Percentiles rank a stretch among this genome's conserved stretches.
Evolutionary conservation across 192 early-diverging fungal species (phyloP).

Genomic region (Gryganskiella cystojenkinii): DNA sequence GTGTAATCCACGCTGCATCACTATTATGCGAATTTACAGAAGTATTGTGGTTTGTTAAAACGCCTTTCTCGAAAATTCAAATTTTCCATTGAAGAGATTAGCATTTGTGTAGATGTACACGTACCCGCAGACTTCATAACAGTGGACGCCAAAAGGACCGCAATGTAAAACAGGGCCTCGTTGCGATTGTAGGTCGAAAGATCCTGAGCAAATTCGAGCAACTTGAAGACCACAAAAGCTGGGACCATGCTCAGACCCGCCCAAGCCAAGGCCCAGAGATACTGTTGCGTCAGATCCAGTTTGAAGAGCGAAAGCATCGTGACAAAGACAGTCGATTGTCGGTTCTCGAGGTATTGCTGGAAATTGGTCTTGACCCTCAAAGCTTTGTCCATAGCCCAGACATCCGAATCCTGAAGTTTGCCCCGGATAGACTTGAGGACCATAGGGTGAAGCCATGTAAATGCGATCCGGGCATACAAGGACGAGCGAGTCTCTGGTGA

Average conservation of each 20-base stretch:
- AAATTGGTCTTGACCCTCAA: constrained; percentile 34
- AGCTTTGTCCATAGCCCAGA: constrained; percentile 36
- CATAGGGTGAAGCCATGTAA: constrained; percentile 51
- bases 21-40: constrained; percentile 2
- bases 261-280: constrained; percentile 34
- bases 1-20: constrained; percentile 43
- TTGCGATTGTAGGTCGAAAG: constrained; percentile 43
- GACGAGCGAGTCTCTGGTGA: constrained; percentile 47
- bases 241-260: constrained; percentile 36
- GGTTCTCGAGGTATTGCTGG: constrained; percentile 43
- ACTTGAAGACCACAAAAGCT: constrained; percentile 41
- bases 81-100: too few relatives aligned
- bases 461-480: constrained; percentile 38
- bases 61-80: too few relatives aligned
- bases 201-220: constrained; percentile 34
- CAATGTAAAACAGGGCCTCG: constrained; percentile 44
- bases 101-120: too few relatives aligned
- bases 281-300: constrained; percentile 24
- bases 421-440: constrained; percentile 34
- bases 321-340: constrained; percentile 34
- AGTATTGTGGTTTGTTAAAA: too few relatives aligned
- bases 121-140: constrained; percentile 35
- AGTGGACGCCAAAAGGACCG: constrained; percentile 28
- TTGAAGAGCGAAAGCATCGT: constrained; percentile 45
- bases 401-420: constrained; percentile 40